Evolutionary conservation across 2,329 filamentous ascomycete genomes (phyloP).

Genomic region (Penicillium sp.): DNA sequence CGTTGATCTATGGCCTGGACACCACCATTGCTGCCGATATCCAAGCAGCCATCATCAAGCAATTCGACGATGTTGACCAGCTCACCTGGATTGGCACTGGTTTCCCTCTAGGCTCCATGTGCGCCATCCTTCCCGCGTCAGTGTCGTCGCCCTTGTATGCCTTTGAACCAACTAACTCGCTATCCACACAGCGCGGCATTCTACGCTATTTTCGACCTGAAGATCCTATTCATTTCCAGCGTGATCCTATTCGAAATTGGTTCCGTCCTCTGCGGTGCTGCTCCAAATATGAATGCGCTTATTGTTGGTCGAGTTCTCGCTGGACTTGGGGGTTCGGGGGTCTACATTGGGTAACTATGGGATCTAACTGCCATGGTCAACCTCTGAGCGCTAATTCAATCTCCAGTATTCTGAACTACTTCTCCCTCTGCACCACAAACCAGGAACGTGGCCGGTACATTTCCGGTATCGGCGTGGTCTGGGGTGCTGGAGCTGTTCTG

Average conservation of each 20-base stretch:
- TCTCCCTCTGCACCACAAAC: slow-evolving; percentile 16
- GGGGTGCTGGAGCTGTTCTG: slow-evolving; percentile 29
- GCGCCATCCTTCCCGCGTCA: background rate
- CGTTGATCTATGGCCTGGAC: slow-evolving; percentile 21
- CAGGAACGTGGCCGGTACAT: slow-evolving; percentile 26
- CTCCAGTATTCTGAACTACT: too few species aligned
- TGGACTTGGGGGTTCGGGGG: slow-evolving; percentile 30
- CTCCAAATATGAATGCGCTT: slow-evolving; percentile 43
- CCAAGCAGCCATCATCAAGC: slow-evolving; percentile 38
- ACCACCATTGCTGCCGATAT: slow-evolving; percentile 49
- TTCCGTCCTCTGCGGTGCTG: slow-evolving; percentile 41
- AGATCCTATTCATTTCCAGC: slow-evolving; percentile 36
- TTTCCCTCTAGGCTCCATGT: background rate
- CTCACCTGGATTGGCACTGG: background rate
- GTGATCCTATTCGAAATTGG: slow-evolving; percentile 29
- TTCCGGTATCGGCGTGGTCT: slow-evolving; percentile 24
- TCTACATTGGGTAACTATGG: slow-evolving; percentile 23
- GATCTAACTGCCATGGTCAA: too few species aligned
- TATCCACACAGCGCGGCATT: too few species aligned
- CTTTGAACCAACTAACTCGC: too few species aligned
- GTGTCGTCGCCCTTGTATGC: too few species aligned
- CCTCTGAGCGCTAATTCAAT: too few species aligned
- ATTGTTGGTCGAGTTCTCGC: slow-evolving; percentile 40
- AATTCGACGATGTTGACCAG: slow-evolving; percentile 31
- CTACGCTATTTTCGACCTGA: slow-evolving; percentile 38